A percentile compares a stretch with the other conserved stretches of the same genome.
phyloP scores from a whole-genome alignment of 1,284 basidiomycete species.

The Sporisorium exsertum region DNA sequence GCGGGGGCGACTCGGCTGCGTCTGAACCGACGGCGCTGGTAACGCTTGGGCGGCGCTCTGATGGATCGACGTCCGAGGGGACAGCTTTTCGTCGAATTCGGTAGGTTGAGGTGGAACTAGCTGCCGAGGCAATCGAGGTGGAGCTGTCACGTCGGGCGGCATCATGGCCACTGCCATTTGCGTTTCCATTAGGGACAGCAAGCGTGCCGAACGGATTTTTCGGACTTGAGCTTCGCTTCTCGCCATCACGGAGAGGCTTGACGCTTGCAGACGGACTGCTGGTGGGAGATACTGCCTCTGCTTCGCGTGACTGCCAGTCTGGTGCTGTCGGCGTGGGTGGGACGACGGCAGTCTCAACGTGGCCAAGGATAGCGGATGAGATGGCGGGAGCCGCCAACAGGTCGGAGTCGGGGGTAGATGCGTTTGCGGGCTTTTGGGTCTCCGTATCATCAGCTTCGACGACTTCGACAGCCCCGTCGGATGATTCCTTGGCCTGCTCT shows the following conservation, averaged over 20 bases:
- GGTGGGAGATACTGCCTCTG: slow-evolving; percentile 17
- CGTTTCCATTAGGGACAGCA: slow-evolving; percentile 13
- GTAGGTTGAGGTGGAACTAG: slow-evolving; percentile 47
- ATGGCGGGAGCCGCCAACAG: slow-evolving; percentile 26
- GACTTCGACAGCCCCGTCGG: not conserved
- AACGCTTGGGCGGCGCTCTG: slow-evolving; percentile 19
- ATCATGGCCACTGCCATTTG: slow-evolving; percentile 3
- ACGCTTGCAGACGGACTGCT: slow-evolving; percentile 21
- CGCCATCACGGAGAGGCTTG: slow-evolving; percentile 6
- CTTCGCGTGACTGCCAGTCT: not conserved
- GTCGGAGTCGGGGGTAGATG: slow-evolving; percentile 2
- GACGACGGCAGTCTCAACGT: slow-evolving; percentile 16
- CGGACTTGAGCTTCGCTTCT: slow-evolving; percentile 1
- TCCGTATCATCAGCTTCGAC: not conserved
- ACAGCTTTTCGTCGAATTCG: slow-evolving; percentile 48
- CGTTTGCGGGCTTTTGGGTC: not conserved
- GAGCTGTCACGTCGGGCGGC: slow-evolving; percentile 27
- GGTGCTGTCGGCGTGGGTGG: slow-evolving; percentile 27
- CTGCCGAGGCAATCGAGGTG: slow-evolving; percentile 28
- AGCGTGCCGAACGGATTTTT: slow-evolving; percentile 29
- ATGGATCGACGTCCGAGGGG: slow-evolving; percentile 29
- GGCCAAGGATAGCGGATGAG: slow-evolving; percentile 1
- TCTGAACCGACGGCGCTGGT: slow-evolving; percentile 9
- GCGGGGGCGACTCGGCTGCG: slow-evolving; percentile 10
- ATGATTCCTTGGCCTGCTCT: not conserved